Conservation (phyloP, 2,329 filamentous ascomycete species). For the Claviceps digitariae region DNA sequence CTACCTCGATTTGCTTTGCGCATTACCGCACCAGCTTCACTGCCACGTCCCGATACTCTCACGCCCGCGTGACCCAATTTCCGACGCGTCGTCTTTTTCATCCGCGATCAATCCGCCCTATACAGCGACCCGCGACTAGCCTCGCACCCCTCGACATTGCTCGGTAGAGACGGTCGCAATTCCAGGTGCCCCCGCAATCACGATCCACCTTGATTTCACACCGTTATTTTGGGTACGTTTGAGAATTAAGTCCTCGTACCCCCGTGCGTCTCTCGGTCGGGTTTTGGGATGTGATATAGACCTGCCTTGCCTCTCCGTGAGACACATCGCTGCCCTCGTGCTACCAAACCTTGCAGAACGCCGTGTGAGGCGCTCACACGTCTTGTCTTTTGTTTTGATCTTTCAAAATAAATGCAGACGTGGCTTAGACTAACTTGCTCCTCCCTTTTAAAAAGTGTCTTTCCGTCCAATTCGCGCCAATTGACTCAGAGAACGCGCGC, state of each 20-base stretch:
- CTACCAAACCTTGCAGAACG: neutral
- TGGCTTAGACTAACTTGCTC: neutral
- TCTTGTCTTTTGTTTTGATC: neutral
- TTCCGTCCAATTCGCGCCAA: too few relatives aligned
- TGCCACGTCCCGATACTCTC: neutral
- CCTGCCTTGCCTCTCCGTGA: neutral
- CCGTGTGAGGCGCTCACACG: neutral
- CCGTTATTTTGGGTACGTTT: conserved; percentile 2
- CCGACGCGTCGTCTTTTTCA: conserved; percentile 4
- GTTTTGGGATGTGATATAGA: neutral
- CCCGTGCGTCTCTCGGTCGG: neutral
- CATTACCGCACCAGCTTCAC: neutral
- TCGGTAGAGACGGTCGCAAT: neutral
- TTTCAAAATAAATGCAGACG: neutral
- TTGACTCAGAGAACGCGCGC: conserved; percentile 1
- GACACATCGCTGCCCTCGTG: too few relatives aligned
- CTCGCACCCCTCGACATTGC: neutral
- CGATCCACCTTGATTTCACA: conserved; percentile 4
- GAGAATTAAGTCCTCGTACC: neutral
- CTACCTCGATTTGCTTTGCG: neutral
- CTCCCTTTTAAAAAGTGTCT: neutral
- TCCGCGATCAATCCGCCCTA: conserved; percentile 2
- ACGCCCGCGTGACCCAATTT: neutral
- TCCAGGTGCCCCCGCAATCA: conserved; percentile 1
- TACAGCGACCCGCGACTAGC: neutral